Percentiles rank a stretch among this genome's conserved stretches.
Conservation (phyloP, 345 rosid genomes). For the Corymbia maculata region DNA sequence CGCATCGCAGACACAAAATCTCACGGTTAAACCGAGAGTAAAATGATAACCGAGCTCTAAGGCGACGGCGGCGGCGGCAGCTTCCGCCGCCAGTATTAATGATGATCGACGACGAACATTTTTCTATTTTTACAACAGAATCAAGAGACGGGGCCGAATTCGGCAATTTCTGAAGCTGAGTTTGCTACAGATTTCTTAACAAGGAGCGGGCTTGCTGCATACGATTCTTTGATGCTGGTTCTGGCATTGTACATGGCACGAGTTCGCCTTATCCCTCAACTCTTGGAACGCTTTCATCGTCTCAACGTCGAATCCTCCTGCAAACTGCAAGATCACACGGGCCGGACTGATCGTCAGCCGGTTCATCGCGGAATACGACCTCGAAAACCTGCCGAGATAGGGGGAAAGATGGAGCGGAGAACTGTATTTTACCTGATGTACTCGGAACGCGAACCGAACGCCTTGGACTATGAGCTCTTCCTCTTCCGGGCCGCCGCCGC, state of each 20-base stretch:
- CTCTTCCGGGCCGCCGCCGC: constrained; percentile 65
- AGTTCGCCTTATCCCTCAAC: constrained; percentile 83
- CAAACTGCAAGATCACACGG: constrained; percentile 38
- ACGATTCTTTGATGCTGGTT: constrained; percentile 45
- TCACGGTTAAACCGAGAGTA: neutral
- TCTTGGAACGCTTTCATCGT: constrained; percentile 96
- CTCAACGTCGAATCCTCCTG: constrained; percentile 92
- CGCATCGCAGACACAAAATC: neutral
- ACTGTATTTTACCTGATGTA: constrained; percentile 64
- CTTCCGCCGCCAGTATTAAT: neutral
- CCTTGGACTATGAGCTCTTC: constrained; percentile 95
- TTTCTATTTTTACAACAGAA: constrained; percentile 13
- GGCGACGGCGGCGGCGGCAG: neutral
- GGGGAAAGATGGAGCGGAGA: neutral
- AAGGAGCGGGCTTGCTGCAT: constrained; percentile 45
- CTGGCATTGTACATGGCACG: constrained; percentile 65
- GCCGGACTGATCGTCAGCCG: neutral
- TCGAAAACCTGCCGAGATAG: neutral
- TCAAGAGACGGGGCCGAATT: neutral
- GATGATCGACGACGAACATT: neutral
- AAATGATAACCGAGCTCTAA: neutral
- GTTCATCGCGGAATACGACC: no score
- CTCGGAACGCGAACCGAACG: constrained; percentile 93
- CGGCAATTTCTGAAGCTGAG: constrained; percentile 40
- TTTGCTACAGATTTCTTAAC: constrained; percentile 53